Percentiles rank a stretch among this genome's conserved stretches.
phyloP scores from a whole-genome alignment of 495 filamentous ascomycete genomes.

The Aspergillus egyptiacus region DNA sequence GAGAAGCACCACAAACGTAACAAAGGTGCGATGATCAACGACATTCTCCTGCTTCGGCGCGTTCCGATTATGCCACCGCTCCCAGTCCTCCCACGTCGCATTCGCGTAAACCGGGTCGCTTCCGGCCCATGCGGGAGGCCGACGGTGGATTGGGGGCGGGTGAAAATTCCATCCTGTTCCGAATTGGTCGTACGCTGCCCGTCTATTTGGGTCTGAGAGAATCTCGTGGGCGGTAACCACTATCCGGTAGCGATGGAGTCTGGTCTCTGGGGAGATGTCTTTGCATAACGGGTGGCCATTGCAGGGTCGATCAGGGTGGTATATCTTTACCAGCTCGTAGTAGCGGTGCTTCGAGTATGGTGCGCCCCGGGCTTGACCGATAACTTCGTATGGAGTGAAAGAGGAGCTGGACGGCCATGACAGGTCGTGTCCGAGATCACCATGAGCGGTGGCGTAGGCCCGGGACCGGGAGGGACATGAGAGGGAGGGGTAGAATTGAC shows the following conservation, averaged over 20 bases:
- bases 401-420: slow-evolving; percentile 32
- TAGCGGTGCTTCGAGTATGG: slow-evolving; percentile 78
- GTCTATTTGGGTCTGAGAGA: slow-evolving; percentile 74
- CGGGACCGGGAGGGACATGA: slow-evolving; percentile 5
- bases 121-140: background rate
- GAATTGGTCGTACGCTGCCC: slow-evolving; percentile 73
- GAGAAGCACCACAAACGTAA: slow-evolving; percentile 58
- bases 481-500: slow-evolving; percentile 16
- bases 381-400: slow-evolving; percentile 86
- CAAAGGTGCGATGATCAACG: slow-evolving; percentile 68
- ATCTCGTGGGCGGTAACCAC: slow-evolving; percentile 83
- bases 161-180: slow-evolving; percentile 70
- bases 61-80: slow-evolving; percentile 67
- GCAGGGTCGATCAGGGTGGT: slow-evolving; percentile 76
- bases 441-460: slow-evolving; percentile 31
- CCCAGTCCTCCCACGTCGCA: slow-evolving; percentile 99
- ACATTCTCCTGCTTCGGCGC: slow-evolving; percentile 57
- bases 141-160: slow-evolving; percentile 13
- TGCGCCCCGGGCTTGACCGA: slow-evolving; percentile 54
- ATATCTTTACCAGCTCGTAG: slow-evolving; percentile 88
- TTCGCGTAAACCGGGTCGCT: slow-evolving; percentile 59
- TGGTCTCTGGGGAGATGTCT: slow-evolving; percentile 47
- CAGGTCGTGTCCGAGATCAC: slow-evolving; percentile 20
- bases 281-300: slow-evolving; percentile 44
- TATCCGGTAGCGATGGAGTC: slow-evolving; percentile 80